phyloP scores from a whole-genome alignment of 2,329 filamentous ascomycete genomes.

The Hymenoscyphus occultus region DNA sequence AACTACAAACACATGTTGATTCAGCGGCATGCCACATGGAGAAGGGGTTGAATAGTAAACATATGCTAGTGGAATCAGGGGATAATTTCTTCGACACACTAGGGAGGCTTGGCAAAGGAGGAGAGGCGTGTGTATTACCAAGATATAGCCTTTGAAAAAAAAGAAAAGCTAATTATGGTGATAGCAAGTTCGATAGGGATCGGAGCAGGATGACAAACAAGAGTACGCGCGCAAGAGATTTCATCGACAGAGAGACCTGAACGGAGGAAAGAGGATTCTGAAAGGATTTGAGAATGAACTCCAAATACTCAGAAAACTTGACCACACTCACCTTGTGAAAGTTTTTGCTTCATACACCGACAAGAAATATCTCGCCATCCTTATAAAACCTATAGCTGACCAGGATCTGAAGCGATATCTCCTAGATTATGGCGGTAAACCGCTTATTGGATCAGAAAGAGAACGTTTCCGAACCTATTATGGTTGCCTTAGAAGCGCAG shows the following conservation, averaged over 20 bases:
- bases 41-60: slow-evolving; percentile 11
- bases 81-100: slow-evolving; percentile 12
- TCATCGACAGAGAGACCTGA: slow-evolving; percentile 10
- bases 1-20: slow-evolving; percentile 14
- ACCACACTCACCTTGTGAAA: slow-evolving; percentile 10
- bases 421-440: background rate
- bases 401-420: slow-evolving; percentile 6
- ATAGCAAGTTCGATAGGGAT: slow-evolving; percentile 12
- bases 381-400: slow-evolving; percentile 11
- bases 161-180: background rate
- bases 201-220: slow-evolving; percentile 12
- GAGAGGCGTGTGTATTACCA: slow-evolving; percentile 11
- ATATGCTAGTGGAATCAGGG: slow-evolving; percentile 12
- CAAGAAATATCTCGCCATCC: slow-evolving; percentile 7
- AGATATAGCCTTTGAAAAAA: too few species aligned
- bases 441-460: background rate
- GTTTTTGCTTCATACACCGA: slow-evolving; percentile 11
- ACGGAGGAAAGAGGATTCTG: slow-evolving; percentile 4
- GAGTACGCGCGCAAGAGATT: slow-evolving; percentile 18
- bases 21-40: slow-evolving; percentile 11
- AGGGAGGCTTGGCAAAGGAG: slow-evolving; percentile 14
- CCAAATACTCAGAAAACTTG: slow-evolving; percentile 7
- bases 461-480: slow-evolving; percentile 12
- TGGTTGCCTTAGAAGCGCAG: slow-evolving; percentile 10
- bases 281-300: slow-evolving; percentile 5